Evolutionary conservation across 768 basidiomycete genomes (phyloP).

Genomic region (Tylopilus sp.): DNA sequence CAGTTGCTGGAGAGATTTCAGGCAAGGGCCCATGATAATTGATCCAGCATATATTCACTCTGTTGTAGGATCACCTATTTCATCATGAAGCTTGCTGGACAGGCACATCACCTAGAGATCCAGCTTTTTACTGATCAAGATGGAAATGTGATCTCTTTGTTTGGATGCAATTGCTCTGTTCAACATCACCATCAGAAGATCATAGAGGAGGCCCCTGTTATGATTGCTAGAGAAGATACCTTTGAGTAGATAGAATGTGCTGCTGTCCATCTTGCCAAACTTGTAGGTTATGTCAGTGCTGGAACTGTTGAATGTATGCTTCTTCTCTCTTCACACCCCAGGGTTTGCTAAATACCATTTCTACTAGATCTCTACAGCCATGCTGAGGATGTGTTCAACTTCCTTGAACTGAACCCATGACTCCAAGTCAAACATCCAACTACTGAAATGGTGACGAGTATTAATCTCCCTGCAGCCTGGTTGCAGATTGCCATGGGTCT

Average conservation of each 20-base stretch:
- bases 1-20: slow-evolving; percentile 94
- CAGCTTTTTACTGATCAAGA: slow-evolving; percentile 99
- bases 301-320: slow-evolving; percentile 92
- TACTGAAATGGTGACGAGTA: slow-evolving; percentile 99
- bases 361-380: slow-evolving; percentile 87
- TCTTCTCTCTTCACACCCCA: not conserved
- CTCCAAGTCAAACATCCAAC: slow-evolving; percentile 99
- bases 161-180: slow-evolving; percentile 98
- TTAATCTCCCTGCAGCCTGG: slow-evolving; percentile 96
- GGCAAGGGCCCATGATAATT: slow-evolving; percentile 46
- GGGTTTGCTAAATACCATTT: slow-evolving; percentile 1
- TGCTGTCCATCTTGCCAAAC: slow-evolving; percentile 95
- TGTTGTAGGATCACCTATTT: slow-evolving; percentile 85
- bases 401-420: slow-evolving; percentile 98
- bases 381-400: slow-evolving; percentile 90
- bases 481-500: slow-evolving; percentile 98
- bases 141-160: slow-evolving; percentile 97
- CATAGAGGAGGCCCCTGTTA: slow-evolving; percentile 98
- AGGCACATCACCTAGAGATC: slow-evolving; percentile 96
- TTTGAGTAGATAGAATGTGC: slow-evolving; percentile 99
- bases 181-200: slow-evolving; percentile 99
- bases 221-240: slow-evolving; percentile 86
- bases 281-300: slow-evolving; percentile 98
- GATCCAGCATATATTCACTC: slow-evolving; percentile 6
- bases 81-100: slow-evolving; percentile 99